phyloP scores from a whole-genome alignment of 257 asterid species.

The Fraxinus quadrangulata region DNA sequence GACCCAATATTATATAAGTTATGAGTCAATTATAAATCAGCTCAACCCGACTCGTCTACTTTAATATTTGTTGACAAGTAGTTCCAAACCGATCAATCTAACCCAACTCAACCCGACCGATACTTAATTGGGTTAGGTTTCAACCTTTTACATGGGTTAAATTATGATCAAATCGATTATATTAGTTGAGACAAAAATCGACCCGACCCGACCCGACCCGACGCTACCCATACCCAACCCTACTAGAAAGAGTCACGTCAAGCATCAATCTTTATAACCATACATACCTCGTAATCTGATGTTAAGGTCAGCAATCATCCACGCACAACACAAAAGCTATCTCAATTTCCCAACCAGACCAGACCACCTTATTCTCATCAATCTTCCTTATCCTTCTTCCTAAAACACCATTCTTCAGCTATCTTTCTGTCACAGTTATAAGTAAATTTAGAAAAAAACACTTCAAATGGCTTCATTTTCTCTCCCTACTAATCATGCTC shows the following conservation, averaged over 20 bases:
- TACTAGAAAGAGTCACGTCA: not conserved
- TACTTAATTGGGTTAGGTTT: no score
- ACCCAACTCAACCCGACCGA: no score
- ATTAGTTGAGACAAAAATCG: no score
- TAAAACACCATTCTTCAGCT: not conserved
- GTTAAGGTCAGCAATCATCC: slow-evolving; percentile 58
- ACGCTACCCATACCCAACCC: no score
- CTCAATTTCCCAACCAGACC: slow-evolving; percentile 12
- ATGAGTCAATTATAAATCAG: no score
- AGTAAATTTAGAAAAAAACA: not conserved
- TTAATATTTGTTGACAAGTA: no score
- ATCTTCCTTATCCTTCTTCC: slow-evolving; percentile 32
- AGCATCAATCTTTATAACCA: not conserved
- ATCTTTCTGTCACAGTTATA: not conserved
- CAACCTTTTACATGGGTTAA: no score
- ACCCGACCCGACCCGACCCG: no score
- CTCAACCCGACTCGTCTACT: no score
- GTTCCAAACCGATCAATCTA: no score
- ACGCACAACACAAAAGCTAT: slow-evolving; percentile 40
- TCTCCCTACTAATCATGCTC: slow-evolving; percentile 46
- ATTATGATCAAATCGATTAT: no score
- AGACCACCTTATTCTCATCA: slow-evolving; percentile 15
- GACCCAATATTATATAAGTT: no score
- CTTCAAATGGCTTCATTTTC: slow-evolving; percentile 63
- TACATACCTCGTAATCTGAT: not conserved